Evolutionary conservation across 2,329 filamentous ascomycete genomes (phyloP), one percentile per base, ranked within the genome.

Genomic region (Colletotrichum sansevieriae): DNA sequence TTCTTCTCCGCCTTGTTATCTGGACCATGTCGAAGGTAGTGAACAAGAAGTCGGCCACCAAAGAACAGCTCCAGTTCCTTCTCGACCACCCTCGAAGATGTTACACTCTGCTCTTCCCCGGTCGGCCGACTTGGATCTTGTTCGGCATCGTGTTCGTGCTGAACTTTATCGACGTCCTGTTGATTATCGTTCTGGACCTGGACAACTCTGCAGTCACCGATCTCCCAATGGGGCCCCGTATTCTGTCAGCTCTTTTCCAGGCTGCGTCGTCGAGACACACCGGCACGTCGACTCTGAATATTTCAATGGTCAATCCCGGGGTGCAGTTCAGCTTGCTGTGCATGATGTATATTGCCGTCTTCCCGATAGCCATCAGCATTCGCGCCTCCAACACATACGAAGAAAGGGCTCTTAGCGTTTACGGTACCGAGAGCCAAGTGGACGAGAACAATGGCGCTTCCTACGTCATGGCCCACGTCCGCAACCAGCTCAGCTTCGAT

Each of bases 281-380:
- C 75, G 87, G 68, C 77, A 87, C 73, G 77, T 82, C 80, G 78
- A 86, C 78, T 73, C 88, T 88, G 37, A 75, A 79, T 18, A 80
- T 88, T 12, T 75, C 84, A 3, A 75, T 74, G 1, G 79, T 89
- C 2, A 86, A 84, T 43, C 85, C 88, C 5, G 83, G 82, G 2
- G 82, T 89, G 0, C 88, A 88, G 66, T 83, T 90, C 41, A 83
- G 87, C 39, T 85, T 89, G 65, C 79, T 90, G 0, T 82, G 88
- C 51, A 90, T 90, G 88, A 90, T 91, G 88, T 90, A 90, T 76
- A 89, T 90, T 54, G 84, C 85, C 5, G 84, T 87, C 4, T 89
- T 88, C 67, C 88, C 88, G 0, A 85, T 90, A 37, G 87, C 87
- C 13, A 88, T 90, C 60, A 87, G 83, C 18, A 88, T 90, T 77